Evolutionary conservation across 768 basidiomycete genomes (phyloP).

Genomic region (Hemileccinum impolitum): DNA sequence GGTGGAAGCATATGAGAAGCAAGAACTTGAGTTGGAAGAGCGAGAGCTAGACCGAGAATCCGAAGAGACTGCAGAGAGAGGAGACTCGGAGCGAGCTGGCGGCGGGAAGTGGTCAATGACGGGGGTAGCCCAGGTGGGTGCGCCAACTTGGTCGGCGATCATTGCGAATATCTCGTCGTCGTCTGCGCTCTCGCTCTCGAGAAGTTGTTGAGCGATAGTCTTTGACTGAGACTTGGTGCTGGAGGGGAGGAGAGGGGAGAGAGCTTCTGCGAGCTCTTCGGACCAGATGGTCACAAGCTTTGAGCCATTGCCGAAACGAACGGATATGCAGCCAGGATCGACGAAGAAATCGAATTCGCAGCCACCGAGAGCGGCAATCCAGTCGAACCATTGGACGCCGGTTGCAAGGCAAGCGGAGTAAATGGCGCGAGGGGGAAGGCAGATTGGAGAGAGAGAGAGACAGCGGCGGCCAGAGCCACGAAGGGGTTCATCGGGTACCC

Average conservation of each 20-base stretch:
- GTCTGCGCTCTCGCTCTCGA: constrained; percentile 67
- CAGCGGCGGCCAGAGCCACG: constrained; percentile 71
- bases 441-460: constrained; percentile 66
- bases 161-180: constrained; percentile 72
- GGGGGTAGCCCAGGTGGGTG: constrained; percentile 68
- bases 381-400: constrained; percentile 77
- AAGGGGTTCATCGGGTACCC: constrained; percentile 61
- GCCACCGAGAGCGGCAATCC: constrained; percentile 68
- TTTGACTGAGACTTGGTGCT: constrained; percentile 35
- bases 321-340: constrained; percentile 74
- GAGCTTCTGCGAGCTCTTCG: constrained; percentile 40
- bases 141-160: constrained; percentile 67
- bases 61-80: constrained; percentile 53
- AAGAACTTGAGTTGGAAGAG: constrained; percentile 72
- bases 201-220: constrained; percentile 71
- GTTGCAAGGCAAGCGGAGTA: constrained; percentile 68
- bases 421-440: constrained; percentile 67
- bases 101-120: constrained; percentile 57
- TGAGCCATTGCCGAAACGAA: constrained; percentile 50
- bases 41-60: constrained; percentile 53
- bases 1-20: constrained; percentile 62
- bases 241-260: constrained; percentile 16
- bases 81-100: constrained; percentile 51
- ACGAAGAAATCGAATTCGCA: constrained; percentile 76
- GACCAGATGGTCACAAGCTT: constrained; percentile 68